phyloP scores from a whole-genome alignment of 2,329 filamentous ascomycete genomes.

The Ilyonectria mors-panacis region DNA sequence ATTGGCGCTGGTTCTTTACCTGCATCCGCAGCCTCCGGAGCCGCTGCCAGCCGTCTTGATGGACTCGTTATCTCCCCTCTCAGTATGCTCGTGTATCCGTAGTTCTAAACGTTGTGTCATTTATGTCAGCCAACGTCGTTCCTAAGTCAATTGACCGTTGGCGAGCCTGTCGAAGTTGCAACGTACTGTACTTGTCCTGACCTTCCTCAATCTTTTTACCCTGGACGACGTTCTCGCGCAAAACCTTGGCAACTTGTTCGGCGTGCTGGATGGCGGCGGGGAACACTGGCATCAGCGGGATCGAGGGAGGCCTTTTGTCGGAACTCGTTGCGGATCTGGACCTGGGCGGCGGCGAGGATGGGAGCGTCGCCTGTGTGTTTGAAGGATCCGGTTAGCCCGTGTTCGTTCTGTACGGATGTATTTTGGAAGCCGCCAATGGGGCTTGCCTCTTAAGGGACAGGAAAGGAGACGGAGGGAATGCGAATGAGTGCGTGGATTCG shows the following conservation, averaged over 20 bases:
- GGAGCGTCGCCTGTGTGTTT: slow-evolving; percentile 74
- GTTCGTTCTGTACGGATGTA: not conserved
- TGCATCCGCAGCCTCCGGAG: slow-evolving; percentile 53
- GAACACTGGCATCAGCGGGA: slow-evolving; percentile 70
- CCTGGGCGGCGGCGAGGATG: slow-evolving; percentile 78
- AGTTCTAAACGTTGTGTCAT: slow-evolving; percentile 70
- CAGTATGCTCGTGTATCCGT: slow-evolving; percentile 90
- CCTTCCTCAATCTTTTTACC: slow-evolving; percentile 68
- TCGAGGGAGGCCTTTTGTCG: slow-evolving; percentile 74
- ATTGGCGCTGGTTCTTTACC: slow-evolving; percentile 40
- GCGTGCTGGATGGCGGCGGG: slow-evolving; percentile 82
- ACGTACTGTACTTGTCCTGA: slow-evolving; percentile 73
- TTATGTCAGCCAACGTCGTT: slow-evolving; percentile 9
- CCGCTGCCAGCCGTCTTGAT: slow-evolving; percentile 75
- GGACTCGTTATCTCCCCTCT: slow-evolving; percentile 93
- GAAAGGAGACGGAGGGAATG: not conserved
- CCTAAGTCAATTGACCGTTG: not conserved
- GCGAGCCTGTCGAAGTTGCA: too few relatives aligned
- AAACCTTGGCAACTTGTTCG: slow-evolving; percentile 83
- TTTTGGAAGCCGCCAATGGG: not conserved
- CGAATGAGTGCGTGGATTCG: not conserved
- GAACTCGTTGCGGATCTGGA: slow-evolving; percentile 82
- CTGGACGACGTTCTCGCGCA: slow-evolving; percentile 91
- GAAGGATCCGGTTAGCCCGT: slow-evolving; percentile 3
- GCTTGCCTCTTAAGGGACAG: not conserved